Percentiles rank a stretch among this genome's conserved stretches.
phyloP scores from a whole-genome alignment of 495 filamentous ascomycete genomes.

The Neurospora africana region DNA sequence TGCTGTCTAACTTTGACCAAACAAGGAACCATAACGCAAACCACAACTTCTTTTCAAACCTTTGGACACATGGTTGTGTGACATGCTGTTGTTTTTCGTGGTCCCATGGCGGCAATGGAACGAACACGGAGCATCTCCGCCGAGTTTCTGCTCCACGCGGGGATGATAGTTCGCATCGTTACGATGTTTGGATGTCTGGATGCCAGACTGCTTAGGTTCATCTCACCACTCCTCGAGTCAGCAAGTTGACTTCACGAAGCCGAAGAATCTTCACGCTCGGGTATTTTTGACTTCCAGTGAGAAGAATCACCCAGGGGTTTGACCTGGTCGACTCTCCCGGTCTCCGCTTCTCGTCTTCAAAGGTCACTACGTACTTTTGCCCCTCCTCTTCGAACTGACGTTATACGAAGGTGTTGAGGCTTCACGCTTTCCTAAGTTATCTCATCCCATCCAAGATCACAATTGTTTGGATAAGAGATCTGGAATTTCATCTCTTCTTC shows the following conservation, averaged over 20 bases:
- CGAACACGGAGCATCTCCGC: background rate
- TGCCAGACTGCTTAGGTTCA: background rate
- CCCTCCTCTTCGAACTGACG: background rate
- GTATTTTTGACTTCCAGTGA: background rate
- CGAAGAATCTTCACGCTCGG: background rate
- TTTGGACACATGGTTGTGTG: background rate
- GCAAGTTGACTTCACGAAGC: background rate
- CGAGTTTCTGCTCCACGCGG: background rate
- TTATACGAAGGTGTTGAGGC: background rate
- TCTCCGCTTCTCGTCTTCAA: background rate
- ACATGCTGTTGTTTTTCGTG: background rate
- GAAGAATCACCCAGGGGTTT: background rate
- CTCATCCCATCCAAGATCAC: background rate
- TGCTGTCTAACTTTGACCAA: background rate
- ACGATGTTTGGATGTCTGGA: background rate
- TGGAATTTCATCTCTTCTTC: background rate
- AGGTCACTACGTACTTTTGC: background rate
- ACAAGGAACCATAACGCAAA: background rate
- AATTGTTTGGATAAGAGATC: background rate
- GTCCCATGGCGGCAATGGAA: background rate
- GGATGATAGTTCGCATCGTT: background rate
- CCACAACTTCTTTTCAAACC: background rate
- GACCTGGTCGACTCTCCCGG: background rate
- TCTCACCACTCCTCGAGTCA: background rate
- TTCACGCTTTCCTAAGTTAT: background rate